Conservation (phyloP, 176 grass and related monocot species). For the Bolboschoenus planiculmis region DNA sequence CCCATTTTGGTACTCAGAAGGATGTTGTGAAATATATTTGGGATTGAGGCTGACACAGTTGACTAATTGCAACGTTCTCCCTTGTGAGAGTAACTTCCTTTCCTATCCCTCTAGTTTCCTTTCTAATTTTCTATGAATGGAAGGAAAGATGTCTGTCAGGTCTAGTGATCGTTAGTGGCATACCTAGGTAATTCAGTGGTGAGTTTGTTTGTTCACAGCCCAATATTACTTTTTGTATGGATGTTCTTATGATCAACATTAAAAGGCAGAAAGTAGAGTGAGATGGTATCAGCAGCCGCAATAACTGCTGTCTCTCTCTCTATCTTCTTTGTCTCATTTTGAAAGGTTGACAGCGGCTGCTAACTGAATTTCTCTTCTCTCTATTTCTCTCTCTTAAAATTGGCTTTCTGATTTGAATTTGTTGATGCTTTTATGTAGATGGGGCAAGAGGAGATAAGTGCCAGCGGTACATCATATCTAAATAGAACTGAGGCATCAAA, state of each 20-base stretch:
- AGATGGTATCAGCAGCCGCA: background rate
- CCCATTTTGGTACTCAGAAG: background rate
- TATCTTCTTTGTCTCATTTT: background rate
- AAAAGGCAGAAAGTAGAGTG: background rate
- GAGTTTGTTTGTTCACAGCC: background rate
- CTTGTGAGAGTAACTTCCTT: too few species aligned
- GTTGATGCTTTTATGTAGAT: constrained; percentile 53
- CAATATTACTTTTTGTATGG: background rate
- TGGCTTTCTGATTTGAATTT: background rate
- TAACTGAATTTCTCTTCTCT: background rate
- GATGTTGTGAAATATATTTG: background rate
- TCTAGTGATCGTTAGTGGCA: background rate
- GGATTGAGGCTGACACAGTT: too few species aligned
- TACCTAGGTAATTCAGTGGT: background rate
- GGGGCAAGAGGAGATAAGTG: constrained; percentile 99
- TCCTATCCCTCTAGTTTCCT: background rate
- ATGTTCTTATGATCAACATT: background rate
- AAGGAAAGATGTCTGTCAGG: background rate
- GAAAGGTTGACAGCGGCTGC: background rate
- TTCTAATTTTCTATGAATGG: background rate
- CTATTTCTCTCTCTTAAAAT: background rate
- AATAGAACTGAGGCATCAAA: constrained; percentile 99
- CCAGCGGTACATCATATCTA: constrained; percentile 94
- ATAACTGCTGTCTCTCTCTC: background rate
- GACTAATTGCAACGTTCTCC: too few species aligned